Evolutionary conservation across 2,329 filamentous ascomycete species (phyloP).

Genomic region (Aulographum hederae): DNA sequence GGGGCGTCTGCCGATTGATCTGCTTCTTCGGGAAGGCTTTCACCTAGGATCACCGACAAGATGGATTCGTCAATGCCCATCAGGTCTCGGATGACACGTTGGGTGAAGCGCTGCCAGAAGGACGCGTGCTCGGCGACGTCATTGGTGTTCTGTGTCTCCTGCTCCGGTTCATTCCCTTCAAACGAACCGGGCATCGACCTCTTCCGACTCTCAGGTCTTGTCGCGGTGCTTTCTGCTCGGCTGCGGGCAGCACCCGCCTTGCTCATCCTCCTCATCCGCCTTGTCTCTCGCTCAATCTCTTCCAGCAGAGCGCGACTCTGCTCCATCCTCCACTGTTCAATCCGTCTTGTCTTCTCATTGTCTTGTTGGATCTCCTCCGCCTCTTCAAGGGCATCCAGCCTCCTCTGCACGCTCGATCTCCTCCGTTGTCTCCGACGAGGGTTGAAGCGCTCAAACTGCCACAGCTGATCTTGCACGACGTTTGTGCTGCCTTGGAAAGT

Average conservation of each 20-base stretch:
- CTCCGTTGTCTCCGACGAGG: conserved; percentile 38
- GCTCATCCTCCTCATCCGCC: conserved; percentile 39
- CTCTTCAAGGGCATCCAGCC: conserved; percentile 36
- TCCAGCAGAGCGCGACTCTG: conserved; percentile 73
- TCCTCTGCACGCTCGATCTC: conserved; percentile 37
- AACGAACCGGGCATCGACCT: background rate
- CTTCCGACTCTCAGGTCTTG: background rate
- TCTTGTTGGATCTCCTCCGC: conserved; percentile 36
- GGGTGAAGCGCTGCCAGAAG: conserved; percentile 65
- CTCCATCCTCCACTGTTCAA: conserved; percentile 83
- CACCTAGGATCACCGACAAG: conserved; percentile 74
- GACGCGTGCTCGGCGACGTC: conserved; percentile 38
- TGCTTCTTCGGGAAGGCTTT: conserved; percentile 40
- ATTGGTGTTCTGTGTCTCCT: too few species aligned
- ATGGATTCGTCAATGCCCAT: conserved; percentile 80
- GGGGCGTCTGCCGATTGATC: background rate
- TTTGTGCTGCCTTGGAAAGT: conserved; percentile 50
- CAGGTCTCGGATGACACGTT: conserved; percentile 71
- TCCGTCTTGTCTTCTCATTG: conserved; percentile 59
- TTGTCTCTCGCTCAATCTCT: conserved; percentile 76
- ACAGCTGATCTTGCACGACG: conserved; percentile 61
- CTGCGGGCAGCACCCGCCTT: conserved; percentile 27
- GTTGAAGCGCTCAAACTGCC: conserved; percentile 76
- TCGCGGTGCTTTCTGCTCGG: background rate
- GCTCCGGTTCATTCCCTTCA: conserved; percentile 20